phyloP scores from a whole-genome alignment of 1,284 basidiomycete species.

The Ustilago curta region DNA sequence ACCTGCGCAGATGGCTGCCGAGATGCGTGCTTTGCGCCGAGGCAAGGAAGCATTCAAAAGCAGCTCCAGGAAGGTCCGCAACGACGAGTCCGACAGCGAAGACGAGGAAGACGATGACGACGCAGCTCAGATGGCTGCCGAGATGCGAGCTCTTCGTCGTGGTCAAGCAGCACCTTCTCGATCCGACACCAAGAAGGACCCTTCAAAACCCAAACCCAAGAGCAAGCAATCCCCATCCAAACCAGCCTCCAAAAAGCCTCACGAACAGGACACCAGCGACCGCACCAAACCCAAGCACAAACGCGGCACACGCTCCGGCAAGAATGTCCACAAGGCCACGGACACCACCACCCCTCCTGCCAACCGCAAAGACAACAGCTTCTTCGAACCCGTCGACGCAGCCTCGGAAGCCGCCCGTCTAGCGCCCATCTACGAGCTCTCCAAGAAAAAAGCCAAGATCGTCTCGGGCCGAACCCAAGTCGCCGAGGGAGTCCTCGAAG shows the following conservation, averaged over 20 bases:
- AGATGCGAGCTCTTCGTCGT: slow-evolving; percentile 42
- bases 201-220: slow-evolving; percentile 14
- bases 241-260: not conserved
- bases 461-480: slow-evolving; percentile 40
- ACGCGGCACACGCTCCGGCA: slow-evolving; percentile 36
- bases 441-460: slow-evolving; percentile 41
- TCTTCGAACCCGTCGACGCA: slow-evolving; percentile 46
- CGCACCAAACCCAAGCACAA: slow-evolving; percentile 31
- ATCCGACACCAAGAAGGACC: slow-evolving; percentile 10
- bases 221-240: slow-evolving; percentile 4
- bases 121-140: slow-evolving; percentile 35
- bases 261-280: slow-evolving; percentile 13
- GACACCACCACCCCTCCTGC: not conserved
- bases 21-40: slow-evolving; percentile 24
- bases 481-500: slow-evolving; percentile 44
- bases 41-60: slow-evolving; percentile 13
- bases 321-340: slow-evolving; percentile 35
- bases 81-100: slow-evolving; percentile 13
- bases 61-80: slow-evolving; percentile 5
- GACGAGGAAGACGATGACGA: slow-evolving; percentile 34
- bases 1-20: slow-evolving; percentile 24
- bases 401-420: slow-evolving; percentile 34
- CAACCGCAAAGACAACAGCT: slow-evolving; percentile 6
- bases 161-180: slow-evolving; percentile 10
- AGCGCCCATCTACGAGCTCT: slow-evolving; percentile 41